Base-by-base conservation (phyloP, 2,329 filamentous ascomycete genomes). In the Paecilomyces sp. region DNA sequence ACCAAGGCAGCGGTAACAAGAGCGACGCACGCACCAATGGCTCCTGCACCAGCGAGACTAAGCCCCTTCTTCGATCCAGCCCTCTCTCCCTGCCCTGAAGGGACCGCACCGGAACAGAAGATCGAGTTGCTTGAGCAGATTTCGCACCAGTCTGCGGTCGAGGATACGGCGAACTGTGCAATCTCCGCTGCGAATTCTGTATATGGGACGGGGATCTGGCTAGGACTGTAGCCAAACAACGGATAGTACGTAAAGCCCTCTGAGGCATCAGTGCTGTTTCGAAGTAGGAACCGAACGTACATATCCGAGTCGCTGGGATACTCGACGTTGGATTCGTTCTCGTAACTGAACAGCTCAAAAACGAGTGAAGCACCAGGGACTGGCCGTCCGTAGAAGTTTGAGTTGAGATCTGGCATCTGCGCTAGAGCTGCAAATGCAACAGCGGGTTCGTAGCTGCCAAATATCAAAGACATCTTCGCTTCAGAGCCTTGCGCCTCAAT, bases 201-300 rank as follows among this genome's bases (percentile, higher is more conserved):
- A 73, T 81, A 85, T 0, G 70, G 67, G 64, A 85, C 79, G 4
- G 78, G 75, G 1, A 72, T 76, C 28, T 74, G 70, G 61, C 75
- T 77, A 1, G 78, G 79, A 1, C 77, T 77, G 58, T 75, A 71
- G 53, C 76, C 75, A 66, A 86, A 85, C 11, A 86, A 70, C 1
- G 82, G 77, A 62, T 81, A 84, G 0, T 75, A 64, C 31, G 68
- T 67, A 34, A 72, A 69, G 9, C 61, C 54, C n/a, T 69, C 66
- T 24, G 70, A 62, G 11, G 62, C 57, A 25, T 74, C 71, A 0
- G 83, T 83, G 55, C 81, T 82, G 64, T 87, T 86, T 64, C 81
- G 81, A 71, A 83, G 80, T 59, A 79, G 74, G 67, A 86, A 84
- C 22, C 81, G 78, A 31, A 86, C 79, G 69, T 73, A 83, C 50